Evolutionary conservation across 2,329 filamentous ascomycete genomes (phyloP).

Genomic region (Lachnellula occidentalis): DNA sequence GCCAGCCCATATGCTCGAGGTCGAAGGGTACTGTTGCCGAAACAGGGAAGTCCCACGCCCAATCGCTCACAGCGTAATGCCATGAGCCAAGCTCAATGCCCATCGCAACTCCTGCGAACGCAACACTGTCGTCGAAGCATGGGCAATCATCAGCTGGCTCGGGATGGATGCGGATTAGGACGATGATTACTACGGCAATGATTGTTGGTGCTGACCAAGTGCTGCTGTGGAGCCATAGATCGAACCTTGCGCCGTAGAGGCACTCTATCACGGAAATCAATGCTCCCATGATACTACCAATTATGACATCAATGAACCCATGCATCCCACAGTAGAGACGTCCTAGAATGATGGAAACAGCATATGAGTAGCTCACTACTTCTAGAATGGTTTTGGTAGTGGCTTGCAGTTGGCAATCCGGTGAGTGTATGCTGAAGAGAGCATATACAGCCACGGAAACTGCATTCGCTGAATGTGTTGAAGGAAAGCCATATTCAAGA

Average conservation of each 20-base stretch:
- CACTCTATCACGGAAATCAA: slow-evolving; percentile 55
- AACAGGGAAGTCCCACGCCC: slow-evolving; percentile 46
- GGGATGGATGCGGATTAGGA: slow-evolving; percentile 82
- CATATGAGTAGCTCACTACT: slow-evolving; percentile 73
- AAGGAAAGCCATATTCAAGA: slow-evolving; percentile 95
- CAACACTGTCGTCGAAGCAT: slow-evolving; percentile 93
- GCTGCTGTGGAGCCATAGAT: slow-evolving; percentile 63
- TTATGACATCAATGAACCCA: slow-evolving; percentile 83
- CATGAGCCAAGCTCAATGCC: slow-evolving; percentile 78
- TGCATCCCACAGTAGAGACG: slow-evolving; percentile 98
- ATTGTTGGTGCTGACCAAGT: slow-evolving; percentile 59
- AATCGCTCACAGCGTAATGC: slow-evolving; percentile 54
- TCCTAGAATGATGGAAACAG: slow-evolving; percentile 81
- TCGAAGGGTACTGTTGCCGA: slow-evolving; percentile 58
- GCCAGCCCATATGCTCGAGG: slow-evolving; percentile 60
- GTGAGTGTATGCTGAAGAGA: slow-evolving; percentile 62
- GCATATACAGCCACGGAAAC: slow-evolving; percentile 88
- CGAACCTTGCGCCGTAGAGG: slow-evolving; percentile 56
- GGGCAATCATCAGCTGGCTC: slow-evolving; percentile 96
- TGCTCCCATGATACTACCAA: slow-evolving; percentile 74
- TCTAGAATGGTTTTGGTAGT: slow-evolving; percentile 60
- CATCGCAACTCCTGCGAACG: slow-evolving; percentile 85
- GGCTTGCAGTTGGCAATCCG: slow-evolving; percentile 56
- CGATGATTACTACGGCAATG: slow-evolving; percentile 60
- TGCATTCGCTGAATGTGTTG: slow-evolving; percentile 94